Percentiles rank a stretch among this genome's conserved stretches.
phyloP scores from a whole-genome alignment of 2,329 filamentous ascomycete species.

The Diaporthe helianthi region DNA sequence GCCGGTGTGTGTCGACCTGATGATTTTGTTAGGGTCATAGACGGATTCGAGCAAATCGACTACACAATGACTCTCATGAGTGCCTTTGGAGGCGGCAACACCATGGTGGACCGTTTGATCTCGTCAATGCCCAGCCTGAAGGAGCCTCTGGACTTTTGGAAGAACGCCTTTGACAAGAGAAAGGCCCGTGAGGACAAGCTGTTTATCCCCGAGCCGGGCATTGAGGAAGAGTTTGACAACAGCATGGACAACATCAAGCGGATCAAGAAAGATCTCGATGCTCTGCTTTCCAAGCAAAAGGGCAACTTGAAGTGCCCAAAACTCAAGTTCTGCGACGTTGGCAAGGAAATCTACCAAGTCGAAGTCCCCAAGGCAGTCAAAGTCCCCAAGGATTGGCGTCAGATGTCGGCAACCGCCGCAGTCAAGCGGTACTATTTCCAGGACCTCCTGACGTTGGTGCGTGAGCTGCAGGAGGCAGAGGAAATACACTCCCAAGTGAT shows the following conservation, averaged over 20 bases:
- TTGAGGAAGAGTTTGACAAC: slow-evolving; percentile 90
- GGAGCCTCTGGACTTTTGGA: slow-evolving; percentile 81
- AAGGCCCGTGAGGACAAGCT: slow-evolving; percentile 81
- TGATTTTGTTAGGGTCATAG: slow-evolving; percentile 91
- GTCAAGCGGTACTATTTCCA: slow-evolving; percentile 95
- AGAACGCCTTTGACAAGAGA: slow-evolving; percentile 84
- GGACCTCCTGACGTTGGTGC: slow-evolving; percentile 81
- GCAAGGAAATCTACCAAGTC: slow-evolving; percentile 96
- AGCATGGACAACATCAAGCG: slow-evolving; percentile 79
- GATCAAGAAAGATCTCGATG: slow-evolving; percentile 75
- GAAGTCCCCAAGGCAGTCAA: slow-evolving; percentile 87
- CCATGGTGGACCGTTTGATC: slow-evolving; percentile 84
- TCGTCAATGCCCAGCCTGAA: slow-evolving; percentile 84
- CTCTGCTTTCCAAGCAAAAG: slow-evolving; percentile 74
- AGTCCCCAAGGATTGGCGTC: slow-evolving; percentile 87
- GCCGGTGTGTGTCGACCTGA: slow-evolving; percentile 88
- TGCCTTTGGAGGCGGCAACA: slow-evolving; percentile 77
- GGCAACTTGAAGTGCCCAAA: slow-evolving; percentile 76
- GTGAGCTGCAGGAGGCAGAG: slow-evolving; percentile 89
- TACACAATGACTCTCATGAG: slow-evolving; percentile 86
- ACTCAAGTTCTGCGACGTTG: slow-evolving; percentile 81
- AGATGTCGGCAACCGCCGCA: slow-evolving; percentile 92
- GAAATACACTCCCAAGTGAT: slow-evolving; percentile 92
- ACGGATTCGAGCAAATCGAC: slow-evolving; percentile 97
- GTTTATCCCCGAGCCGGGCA: slow-evolving; percentile 82